Base-by-base conservation (phyloP, 2,329 filamentous ascomycete species). In the Neocatenulostroma microsporum region DNA sequence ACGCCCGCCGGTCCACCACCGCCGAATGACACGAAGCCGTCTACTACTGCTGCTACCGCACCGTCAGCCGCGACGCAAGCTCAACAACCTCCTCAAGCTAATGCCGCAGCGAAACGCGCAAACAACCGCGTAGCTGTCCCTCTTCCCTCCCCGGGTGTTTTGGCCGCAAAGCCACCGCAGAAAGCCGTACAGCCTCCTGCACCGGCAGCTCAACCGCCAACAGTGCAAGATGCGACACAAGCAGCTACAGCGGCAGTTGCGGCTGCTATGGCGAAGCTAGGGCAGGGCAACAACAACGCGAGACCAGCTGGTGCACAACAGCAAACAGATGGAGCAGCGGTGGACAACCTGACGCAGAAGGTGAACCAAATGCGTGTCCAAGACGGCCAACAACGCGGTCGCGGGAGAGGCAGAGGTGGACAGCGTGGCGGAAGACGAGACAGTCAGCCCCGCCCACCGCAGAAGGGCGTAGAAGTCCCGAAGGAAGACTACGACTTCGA, bases 401-500 rank as follows among this genome's bases (percentile, higher is more conserved):
- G 70, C 26, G 68, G 66, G 9, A 51, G 65, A 28, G 64, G 73
- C 34, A 66, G 65, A 21, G 30, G 42, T 14, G 70, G 30, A 53
- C 61, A 34, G 54, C 60, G 39, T 57, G 66, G 53, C 27, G 54
- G 51, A 7, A 46, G 57, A 37, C 49, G 57, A 9, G 53, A 53
- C 17, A 52, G 50, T 27, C 41, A n/a, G 9, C n/a, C 19, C 7
- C 9, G 14, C 18, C 28, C 45, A n/a, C 40, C 29, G 19, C 66
- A 63, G 23, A 65, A 71, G 32, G 67, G 72, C 50, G 78, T 96
- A 21, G 88, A 94, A 36, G 84, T 98, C 3, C 91, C 91, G 0
- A 76, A 82, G 31, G 80, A 84, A 2, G 91, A 96, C 56, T 98
- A 88, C 52, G 89, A 98, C 56, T 98, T 98, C 55, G 83, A 82